These are phyloP conservation scores for Trypanosoma cruzi DNA, from an alignment of 208 protist species.

Conservation along the genomic window DNA sequence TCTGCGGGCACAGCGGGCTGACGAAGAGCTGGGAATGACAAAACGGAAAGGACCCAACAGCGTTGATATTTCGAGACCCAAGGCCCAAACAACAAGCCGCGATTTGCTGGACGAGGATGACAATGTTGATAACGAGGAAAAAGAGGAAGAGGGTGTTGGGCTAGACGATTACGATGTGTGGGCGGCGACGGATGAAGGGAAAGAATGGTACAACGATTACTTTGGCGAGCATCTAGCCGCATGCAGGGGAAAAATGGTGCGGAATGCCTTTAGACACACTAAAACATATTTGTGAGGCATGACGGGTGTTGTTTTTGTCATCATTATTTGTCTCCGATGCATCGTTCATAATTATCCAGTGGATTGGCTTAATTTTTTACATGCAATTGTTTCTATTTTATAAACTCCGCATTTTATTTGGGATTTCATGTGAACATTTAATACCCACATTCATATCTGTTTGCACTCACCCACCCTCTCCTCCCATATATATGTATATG, in stretches of 20 bases:
- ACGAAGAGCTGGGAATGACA: background rate
- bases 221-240: conserved; percentile 17
- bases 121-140: background rate
- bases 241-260: conserved; percentile 15
- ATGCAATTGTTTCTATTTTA: no score
- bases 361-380: background rate
- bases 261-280: background rate
- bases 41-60: background rate
- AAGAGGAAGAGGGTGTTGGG: background rate
- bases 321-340: background rate
- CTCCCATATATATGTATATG: no score
- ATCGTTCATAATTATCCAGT: background rate
- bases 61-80: background rate
- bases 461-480: no score
- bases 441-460: no score
- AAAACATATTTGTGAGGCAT: background rate
- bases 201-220: conserved; percentile 14
- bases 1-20: conserved; percentile 6
- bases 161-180: conserved; percentile 10
- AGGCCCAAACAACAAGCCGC: background rate
- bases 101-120: background rate
- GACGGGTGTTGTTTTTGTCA: background rate
- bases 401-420: no score
- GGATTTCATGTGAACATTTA: no score
- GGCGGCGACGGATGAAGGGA: conserved; percentile 7